phyloP scores from a whole-genome alignment of 164 flowering plant species.

The Amborella trichopoda region DNA sequence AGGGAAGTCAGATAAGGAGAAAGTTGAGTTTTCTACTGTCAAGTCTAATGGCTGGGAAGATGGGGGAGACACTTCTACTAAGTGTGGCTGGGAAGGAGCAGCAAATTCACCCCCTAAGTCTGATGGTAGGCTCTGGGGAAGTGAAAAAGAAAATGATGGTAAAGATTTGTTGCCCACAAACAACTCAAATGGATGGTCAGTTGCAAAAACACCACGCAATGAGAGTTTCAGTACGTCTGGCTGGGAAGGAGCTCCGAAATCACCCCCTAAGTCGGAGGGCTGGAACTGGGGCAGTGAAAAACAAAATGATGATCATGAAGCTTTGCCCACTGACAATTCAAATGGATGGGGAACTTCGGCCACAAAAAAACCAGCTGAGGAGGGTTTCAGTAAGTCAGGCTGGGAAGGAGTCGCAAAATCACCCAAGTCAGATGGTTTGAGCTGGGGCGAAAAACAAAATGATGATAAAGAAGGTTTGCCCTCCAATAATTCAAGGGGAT shows the following conservation, averaged over 20 bases:
- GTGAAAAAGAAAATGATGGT: no score
- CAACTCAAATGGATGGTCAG: neutral
- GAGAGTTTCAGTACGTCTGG: no score
- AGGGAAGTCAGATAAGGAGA: neutral
- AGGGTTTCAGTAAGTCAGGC: neutral
- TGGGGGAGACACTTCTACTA: no score
- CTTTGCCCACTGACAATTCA: no score
- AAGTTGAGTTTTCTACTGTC: neutral
- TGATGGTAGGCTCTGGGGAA: no score
- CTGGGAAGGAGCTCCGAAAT: no score
- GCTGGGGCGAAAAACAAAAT: neutral
- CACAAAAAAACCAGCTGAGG: no score
- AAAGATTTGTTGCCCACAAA: no score
- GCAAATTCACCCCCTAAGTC: no score
- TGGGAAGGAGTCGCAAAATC: neutral
- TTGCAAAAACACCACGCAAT: no score
- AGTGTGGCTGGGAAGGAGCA: no score
- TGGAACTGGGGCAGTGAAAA: constrained; percentile 1
- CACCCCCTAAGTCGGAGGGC: neutral
- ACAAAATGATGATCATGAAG: no score
- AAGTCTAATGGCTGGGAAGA: constrained; percentile 3
- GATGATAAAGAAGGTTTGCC: neutral
- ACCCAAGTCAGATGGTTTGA: neutral
- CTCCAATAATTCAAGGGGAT: neutral
- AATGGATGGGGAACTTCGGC: neutral